Evolutionary conservation across 1,284 basidiomycete species (phyloP).

Genomic region (Exobasidium rhododendri): DNA sequence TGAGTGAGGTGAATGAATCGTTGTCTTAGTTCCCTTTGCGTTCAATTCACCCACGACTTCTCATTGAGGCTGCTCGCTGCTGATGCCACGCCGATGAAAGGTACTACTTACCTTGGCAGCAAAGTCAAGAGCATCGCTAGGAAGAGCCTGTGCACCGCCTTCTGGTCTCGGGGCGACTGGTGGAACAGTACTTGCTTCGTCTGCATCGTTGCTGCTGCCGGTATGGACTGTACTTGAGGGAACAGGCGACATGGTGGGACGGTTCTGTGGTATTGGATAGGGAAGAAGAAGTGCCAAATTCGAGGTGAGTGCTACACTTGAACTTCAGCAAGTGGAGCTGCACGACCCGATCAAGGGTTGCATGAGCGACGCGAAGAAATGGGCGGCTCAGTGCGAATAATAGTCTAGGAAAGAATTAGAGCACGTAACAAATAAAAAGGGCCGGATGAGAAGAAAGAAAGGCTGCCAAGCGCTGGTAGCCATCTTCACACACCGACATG

Average conservation of each 20-base stretch:
- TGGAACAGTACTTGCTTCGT: background rate
- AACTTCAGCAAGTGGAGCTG: constrained; percentile 1
- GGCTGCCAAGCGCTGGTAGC: too few relatives aligned
- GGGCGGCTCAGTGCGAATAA: too few relatives aligned
- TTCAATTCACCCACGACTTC: background rate
- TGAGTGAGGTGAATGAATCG: constrained; percentile 15
- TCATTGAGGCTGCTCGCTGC: background rate
- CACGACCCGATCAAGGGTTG: background rate
- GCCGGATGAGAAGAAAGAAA: too few relatives aligned
- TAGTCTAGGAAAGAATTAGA: too few relatives aligned
- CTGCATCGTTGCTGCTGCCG: background rate
- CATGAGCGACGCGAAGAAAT: background rate
- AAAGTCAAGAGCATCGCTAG: constrained; percentile 13
- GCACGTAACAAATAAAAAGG: too few relatives aligned
- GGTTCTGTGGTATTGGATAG: too few relatives aligned
- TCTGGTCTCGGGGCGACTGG: background rate
- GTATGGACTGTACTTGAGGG: constrained; percentile 2
- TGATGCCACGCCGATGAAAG: background rate
- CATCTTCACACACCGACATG: background rate
- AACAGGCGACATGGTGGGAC: constrained; percentile 2
- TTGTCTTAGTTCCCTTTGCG: background rate
- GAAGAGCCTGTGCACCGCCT: constrained; percentile 10
- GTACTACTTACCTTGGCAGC: constrained; percentile 9
- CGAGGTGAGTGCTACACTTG: too few relatives aligned
- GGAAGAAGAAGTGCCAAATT: background rate